Base-by-base conservation (phyloP, 2,329 filamentous ascomycete genomes). In the Ophiostoma novo-ulmi region DNA sequence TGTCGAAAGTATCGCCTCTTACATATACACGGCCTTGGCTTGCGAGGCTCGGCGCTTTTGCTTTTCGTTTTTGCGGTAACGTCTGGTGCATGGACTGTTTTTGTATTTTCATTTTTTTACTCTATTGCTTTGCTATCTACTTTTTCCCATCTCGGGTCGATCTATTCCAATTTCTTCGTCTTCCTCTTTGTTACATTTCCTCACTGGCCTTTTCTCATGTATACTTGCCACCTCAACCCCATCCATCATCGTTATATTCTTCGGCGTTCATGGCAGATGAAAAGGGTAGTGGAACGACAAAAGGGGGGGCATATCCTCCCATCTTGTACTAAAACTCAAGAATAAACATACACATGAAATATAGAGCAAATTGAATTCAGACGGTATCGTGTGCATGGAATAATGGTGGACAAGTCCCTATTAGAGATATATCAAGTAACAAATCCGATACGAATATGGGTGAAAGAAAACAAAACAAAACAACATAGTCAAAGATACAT, bases 231-330 rank as follows among this genome's bases (percentile, higher is more conserved):
- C 31, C 48, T 36, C 22, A 35, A 26, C 31, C 31, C 10, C 64
- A 10, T 66, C 14, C 39, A 44, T 48, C n/a, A 3, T 65, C 63
- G 41, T 22, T 7, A 22, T 39, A 35, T 65, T 65, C 35, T 58
- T 11, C 11, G 67, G 67, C 70, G 68, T 69, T 70, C 61, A 67
- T 71, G 63, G 63, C 35, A 39, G 36, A 65, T 39, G 61, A 39
- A 65, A 41, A 65, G 11, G 58, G 58, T 17, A 14, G 22, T 36
- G 11, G 58, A 13, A 63, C 26, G n/a, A 31, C 13, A 63, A 35
- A 63, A 36, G 22, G 58, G 26, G 36, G 58, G 26, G 26, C 11
- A 67, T 13, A 7, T 14, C 11, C 35, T 36, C n/a, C 64, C 64
- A 39, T 22, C 20, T 17, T 41, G 41, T 67, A 67, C 52, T 10